Evolutionary conservation across 2,329 filamentous ascomycete genomes (phyloP).

Genomic region (Venturia asperata): DNA sequence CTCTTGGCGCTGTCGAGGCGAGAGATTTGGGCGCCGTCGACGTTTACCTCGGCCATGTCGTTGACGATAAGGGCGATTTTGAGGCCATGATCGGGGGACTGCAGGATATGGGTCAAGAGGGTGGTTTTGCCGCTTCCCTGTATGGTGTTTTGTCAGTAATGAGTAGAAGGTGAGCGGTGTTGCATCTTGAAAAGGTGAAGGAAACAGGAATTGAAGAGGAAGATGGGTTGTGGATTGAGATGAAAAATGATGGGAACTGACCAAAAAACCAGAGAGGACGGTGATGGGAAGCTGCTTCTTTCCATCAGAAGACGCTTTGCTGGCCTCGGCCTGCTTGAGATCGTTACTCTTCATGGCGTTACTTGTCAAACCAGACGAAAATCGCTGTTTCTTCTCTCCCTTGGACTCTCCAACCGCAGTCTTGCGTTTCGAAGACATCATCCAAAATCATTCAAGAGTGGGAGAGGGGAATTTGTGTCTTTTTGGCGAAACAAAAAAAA

Average conservation of each 20-base stretch:
- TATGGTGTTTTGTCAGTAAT: not conserved
- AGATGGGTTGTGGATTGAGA: not conserved
- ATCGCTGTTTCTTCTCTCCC: conserved; percentile 4
- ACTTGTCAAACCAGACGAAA: not conserved
- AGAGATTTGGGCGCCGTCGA: conserved; percentile 56
- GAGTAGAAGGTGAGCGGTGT: not conserved
- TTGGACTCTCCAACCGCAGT: not conserved
- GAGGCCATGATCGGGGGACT: conserved; percentile 56
- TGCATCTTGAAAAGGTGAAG: not conserved
- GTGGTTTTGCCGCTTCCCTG: conserved; percentile 66
- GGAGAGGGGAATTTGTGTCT: not conserved
- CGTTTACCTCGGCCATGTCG: conserved; percentile 56
- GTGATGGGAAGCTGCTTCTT: not conserved
- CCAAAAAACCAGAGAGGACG: not conserved
- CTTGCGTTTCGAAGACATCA: conserved; percentile 6
- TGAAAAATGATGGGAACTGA: not conserved
- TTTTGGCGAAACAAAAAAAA: no score
- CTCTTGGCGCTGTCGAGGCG: conserved; percentile 51
- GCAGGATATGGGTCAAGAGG: conserved; percentile 60
- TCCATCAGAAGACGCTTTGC: not conserved
- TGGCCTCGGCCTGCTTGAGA: not conserved
- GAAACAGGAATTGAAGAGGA: not conserved
- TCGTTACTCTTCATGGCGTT: conserved; percentile 4
- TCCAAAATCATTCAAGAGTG: no score
- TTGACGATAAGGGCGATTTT: conserved; percentile 67